phyloP scores from a whole-genome alignment of 2,329 filamentous ascomycete species.

The Penicillium sp. region DNA sequence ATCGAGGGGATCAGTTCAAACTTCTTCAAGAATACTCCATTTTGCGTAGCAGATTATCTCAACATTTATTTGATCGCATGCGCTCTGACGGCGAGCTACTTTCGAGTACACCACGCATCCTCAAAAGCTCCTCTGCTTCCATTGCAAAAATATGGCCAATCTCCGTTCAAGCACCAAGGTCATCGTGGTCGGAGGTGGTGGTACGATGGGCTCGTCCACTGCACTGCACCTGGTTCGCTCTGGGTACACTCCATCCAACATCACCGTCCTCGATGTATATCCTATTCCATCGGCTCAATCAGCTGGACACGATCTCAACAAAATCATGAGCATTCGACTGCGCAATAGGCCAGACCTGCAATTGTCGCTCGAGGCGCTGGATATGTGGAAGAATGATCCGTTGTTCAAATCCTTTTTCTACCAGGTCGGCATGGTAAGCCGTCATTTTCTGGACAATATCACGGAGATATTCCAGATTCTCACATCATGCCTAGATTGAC shows the following conservation, averaged over 20 bases:
- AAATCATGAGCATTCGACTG: conserved; percentile 41
- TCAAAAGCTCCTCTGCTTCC: no score
- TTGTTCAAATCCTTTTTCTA: conserved; percentile 51
- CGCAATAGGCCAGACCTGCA: conserved; percentile 17
- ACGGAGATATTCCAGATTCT: neutral
- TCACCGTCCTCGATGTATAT: conserved; percentile 52
- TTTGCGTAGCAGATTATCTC: neutral
- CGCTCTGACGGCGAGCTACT: neutral
- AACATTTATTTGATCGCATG: neutral
- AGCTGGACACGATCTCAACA: conserved; percentile 52
- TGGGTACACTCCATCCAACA: conserved; percentile 46
- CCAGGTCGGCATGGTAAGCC: conserved; percentile 45
- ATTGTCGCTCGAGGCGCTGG: conserved; percentile 30
- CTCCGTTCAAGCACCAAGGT: conserved; percentile 13
- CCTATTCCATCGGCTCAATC: conserved; percentile 52
- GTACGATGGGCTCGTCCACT: conserved; percentile 52
- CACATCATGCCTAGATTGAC: conserved; percentile 25
- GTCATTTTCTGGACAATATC: neutral
- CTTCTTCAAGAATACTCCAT: neutral
- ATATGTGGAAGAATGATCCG: conserved; percentile 49
- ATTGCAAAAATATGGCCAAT: conserved; percentile 4
- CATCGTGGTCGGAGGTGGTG: conserved; percentile 48
- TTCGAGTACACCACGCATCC: neutral
- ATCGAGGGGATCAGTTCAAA: neutral
- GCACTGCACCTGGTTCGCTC: conserved; percentile 49